Base-by-base conservation (phyloP, 441 rosid species). In the Pelargonium australe region DNA sequence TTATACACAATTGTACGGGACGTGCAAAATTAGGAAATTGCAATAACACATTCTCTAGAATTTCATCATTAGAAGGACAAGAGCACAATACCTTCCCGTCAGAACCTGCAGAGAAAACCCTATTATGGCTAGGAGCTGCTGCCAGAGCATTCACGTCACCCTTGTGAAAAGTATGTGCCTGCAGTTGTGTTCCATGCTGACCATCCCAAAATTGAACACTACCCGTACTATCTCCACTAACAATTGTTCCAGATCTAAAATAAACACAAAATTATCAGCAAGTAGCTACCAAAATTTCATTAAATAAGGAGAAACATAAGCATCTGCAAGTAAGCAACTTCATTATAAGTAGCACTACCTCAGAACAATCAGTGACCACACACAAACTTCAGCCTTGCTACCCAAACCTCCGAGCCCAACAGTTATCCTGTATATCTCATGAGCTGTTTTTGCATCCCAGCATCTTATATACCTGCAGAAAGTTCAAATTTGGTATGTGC, bases 181-280 rank as follows among this genome's bases (percentile, higher is more conserved):
- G 95, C 79, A 90, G 68, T 74, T 87, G 90, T 17, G 96, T 95
- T 73, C 98, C 99, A 76, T 85, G 92, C 66, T 73, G 81, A 73
- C 90, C 83, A 73, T 92, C 90, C 99, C 98, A 95, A 83, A 95
- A 92, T 69, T 92, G 95, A 75, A 95, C 98, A 79, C 80, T 84
- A 58, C 99, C 98, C 28, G 80, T 74, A 80, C 99, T 90, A 82
- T 95, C 97, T 61, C 90, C 99, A 80, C 99, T 92, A 64, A 92
- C 93, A 80, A 95, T 86, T 67, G 89, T 90, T 60, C 96, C 99
- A 28, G 85, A 81, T 73, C 98, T 92, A 71, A 67, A 75, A 73
- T 19, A 51, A 63, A 65, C 55, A 76, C 28, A 68, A 49, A 65
- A 72, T 67, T 53, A 67, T 76, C 64, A 74, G 71, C 9, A 72